These are phyloP conservation scores for Avena sativa DNA, from an alignment of 176 grass and related monocot species.

Conservation along the genomic window DNA sequence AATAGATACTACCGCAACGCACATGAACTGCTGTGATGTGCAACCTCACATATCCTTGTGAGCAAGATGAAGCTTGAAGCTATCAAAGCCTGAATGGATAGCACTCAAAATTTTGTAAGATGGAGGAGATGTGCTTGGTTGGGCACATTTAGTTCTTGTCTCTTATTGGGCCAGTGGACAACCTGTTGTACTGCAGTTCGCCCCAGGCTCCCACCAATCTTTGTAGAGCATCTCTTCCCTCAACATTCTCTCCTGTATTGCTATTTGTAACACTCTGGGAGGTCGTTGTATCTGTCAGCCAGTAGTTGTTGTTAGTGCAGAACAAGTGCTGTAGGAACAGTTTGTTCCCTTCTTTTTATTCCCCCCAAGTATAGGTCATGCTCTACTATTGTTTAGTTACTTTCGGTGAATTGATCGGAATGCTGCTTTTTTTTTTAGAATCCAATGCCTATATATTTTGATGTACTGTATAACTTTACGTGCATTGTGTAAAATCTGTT, in stretches of 20 bases:
- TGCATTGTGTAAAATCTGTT: neutral
- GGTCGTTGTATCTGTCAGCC: slow-evolving; percentile 31
- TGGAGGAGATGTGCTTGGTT: neutral
- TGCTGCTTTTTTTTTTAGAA: neutral
- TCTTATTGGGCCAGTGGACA: neutral
- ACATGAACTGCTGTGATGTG: slow-evolving; percentile 64
- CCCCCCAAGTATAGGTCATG: slow-evolving; percentile 1
- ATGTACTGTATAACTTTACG: neutral
- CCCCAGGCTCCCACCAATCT: neutral
- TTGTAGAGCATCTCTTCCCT: neutral
- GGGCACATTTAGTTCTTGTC: neutral
- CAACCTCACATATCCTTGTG: neutral
- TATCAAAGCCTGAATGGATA: slow-evolving; percentile 34
- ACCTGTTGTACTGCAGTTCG: slow-evolving; percentile 15
- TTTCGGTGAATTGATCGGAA: neutral
- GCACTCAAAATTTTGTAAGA: slow-evolving; percentile 32
- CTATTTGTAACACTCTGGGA: slow-evolving; percentile 20
- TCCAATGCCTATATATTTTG: neutral
- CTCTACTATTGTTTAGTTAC: neutral
- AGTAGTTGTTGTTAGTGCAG: slow-evolving; percentile 35
- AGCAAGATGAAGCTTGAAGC: slow-evolving; percentile 11
- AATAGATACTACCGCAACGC: slow-evolving; percentile 79
- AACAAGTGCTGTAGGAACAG: slow-evolving; percentile 43
- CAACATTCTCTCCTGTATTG: slow-evolving; percentile 12
- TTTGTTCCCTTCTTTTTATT: slow-evolving; percentile 25